These are phyloP conservation scores for Eremochloa ophiuroides DNA, from an alignment of 176 grass and related monocot species.

Conservation along the genomic window DNA sequence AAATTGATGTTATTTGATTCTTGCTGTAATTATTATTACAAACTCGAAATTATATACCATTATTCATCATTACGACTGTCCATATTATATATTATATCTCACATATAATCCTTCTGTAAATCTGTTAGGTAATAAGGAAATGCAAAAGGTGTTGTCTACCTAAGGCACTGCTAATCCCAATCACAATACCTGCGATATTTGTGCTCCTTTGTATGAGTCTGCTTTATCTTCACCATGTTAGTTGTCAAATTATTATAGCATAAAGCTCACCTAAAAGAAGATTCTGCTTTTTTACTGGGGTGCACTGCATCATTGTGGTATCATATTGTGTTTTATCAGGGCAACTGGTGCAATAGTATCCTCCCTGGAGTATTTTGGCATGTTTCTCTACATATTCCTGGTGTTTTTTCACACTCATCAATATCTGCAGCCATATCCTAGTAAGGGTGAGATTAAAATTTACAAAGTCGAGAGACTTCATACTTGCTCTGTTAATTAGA, in stretches of 20 bases:
- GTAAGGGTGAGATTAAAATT: not conserved
- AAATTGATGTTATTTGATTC: too few relatives aligned
- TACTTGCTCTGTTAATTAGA: not conserved
- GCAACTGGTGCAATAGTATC: not conserved
- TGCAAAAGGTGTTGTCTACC: too few relatives aligned
- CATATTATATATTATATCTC: too few relatives aligned
- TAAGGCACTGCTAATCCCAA: not conserved
- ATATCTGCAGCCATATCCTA: not conserved
- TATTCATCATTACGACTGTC: too few relatives aligned
- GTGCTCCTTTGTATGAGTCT: not conserved
- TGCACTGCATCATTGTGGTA: not conserved
- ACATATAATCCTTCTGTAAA: too few relatives aligned
- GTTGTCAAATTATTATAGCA: not conserved
- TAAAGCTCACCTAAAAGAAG: not conserved
- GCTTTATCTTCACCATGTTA: not conserved
- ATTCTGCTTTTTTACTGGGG: not conserved
- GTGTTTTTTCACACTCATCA: not conserved
- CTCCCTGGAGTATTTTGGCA: not conserved
- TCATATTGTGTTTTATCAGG: not conserved
- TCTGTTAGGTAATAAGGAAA: too few relatives aligned
- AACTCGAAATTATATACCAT: too few relatives aligned
- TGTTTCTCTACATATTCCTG: not conserved
- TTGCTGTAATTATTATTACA: too few relatives aligned
- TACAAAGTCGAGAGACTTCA: not conserved
- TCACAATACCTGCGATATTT: not conserved